Evolutionary conservation across 129 eudicot species (phyloP), one percentile per base, ranked within the genome.

Genomic region (Chrysanthemum makinoi): DNA sequence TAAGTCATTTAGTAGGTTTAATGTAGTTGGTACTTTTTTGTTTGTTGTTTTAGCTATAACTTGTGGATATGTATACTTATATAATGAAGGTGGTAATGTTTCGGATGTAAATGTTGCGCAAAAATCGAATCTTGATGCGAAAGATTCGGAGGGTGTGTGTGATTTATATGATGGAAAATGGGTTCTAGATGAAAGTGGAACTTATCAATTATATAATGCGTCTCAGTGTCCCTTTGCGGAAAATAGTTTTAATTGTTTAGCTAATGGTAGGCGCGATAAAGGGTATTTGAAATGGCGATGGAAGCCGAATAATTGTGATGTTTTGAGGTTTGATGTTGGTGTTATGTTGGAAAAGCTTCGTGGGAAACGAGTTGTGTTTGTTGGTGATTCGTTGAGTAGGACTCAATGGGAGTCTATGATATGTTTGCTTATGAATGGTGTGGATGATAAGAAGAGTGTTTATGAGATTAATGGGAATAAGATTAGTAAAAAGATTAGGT

Each of bases 391-490:
- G 3, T 74, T 93, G 83, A 81, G 96, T 77, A 78, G 98, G 39
- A 93, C 96, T 30, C 98, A 93, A 50, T 93, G 98, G 96, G 96
- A 93, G 79, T 93, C 98, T 9, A 82, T 89, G 88, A 86, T 93
- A 39, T 93, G 98, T 74, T 68, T 93, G 92, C 80, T 93, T 18
- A 93, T 93, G 92, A 83, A 75, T 12, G 98, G 96, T 11, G 87
- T 89, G 65, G 88, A 80, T 69, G 96, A 89, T 76, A 87, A 87
- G 67, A 30, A 39, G 16, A 83, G 86, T 66, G 96, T 93, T 56
- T 89, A 83, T 80, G 96, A 93, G 75, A 65, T 85, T 18, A 82
- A 85, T 74, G 90, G 96, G 55, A 87, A 82, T n/a, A 81, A 78
- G 81, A 93, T 93, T 35, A 85, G 92, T 9, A 89, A 85, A 82